Conservation (phyloP, 495 filamentous ascomycete species). For the Talaromyces wortmannii region DNA sequence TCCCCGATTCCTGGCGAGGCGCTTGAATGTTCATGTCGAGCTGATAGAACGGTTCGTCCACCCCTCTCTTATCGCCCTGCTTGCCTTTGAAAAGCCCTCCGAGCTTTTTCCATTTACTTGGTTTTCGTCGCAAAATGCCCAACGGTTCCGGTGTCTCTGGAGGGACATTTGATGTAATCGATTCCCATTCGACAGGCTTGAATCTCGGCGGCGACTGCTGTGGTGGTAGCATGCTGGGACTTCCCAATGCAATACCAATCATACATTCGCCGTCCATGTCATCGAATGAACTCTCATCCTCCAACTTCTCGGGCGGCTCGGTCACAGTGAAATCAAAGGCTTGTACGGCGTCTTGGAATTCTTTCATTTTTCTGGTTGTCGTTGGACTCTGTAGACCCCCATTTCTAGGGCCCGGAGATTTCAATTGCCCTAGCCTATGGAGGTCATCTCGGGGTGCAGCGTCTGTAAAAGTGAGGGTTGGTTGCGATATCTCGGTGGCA, state of each 20-base stretch:
- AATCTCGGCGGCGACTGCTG: not conserved
- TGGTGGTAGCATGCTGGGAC: slow-evolving; percentile 32
- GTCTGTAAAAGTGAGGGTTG: slow-evolving; percentile 27
- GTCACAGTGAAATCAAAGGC: slow-evolving; percentile 34
- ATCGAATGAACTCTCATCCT: not conserved
- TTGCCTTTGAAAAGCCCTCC: slow-evolving; percentile 37
- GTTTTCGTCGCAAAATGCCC: slow-evolving; percentile 26
- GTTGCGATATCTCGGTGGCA: slow-evolving; percentile 23
- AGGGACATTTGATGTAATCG: slow-evolving; percentile 3
- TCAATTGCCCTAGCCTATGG: slow-evolving; percentile 7
- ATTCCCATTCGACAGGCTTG: slow-evolving; percentile 5
- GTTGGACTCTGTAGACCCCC: slow-evolving; percentile 17
- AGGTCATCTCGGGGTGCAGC: slow-evolving; percentile 27
- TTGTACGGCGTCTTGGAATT: slow-evolving; percentile 6
- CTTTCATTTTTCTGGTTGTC: slow-evolving; percentile 11
- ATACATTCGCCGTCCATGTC: slow-evolving; percentile 19
- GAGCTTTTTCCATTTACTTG: slow-evolving; percentile 53
- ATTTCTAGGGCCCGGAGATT: not conserved
- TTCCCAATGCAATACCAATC: slow-evolving; percentile 51
- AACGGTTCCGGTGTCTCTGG: slow-evolving; percentile 9
- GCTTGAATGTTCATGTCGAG: slow-evolving; percentile 10
- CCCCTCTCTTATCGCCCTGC: not conserved
- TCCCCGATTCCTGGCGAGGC: not conserved
- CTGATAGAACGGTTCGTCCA: slow-evolving; percentile 18
- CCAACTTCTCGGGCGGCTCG: slow-evolving; percentile 11